phyloP scores from a whole-genome alignment of 2,329 filamentous ascomycete species.

The Fusarium udum region DNA sequence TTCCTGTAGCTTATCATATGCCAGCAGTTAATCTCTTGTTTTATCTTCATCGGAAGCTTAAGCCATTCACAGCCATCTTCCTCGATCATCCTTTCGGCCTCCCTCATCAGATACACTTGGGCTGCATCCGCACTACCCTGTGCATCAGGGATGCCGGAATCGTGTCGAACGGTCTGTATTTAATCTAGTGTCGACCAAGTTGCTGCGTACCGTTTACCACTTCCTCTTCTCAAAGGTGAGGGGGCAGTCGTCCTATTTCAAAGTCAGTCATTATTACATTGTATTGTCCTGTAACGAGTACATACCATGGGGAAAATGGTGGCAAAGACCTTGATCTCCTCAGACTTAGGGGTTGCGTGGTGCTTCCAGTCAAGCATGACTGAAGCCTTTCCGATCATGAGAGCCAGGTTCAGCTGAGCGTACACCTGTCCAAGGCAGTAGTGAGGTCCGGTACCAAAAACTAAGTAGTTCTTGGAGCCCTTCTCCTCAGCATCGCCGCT shows the following conservation, averaged over 20 bases:
- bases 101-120: conserved; percentile 16
- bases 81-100: background rate
- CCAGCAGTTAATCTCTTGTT: background rate
- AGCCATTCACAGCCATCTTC: conserved; percentile 1
- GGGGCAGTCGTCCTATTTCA: conserved; percentile 78
- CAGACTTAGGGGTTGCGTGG: conserved; percentile 81
- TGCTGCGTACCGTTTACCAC: conserved; percentile 49
- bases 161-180: conserved; percentile 2
- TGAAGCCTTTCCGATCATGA: conserved; percentile 90
- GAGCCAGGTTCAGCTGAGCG: conserved; percentile 86
- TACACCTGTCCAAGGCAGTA: conserved; percentile 97
- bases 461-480: conserved; percentile 92
- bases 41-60: background rate
- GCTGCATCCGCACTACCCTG: background rate
- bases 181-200: conserved; percentile 13
- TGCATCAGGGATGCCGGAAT: conserved; percentile 1
- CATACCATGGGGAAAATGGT: conserved; percentile 96
- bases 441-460: conserved; percentile 95
- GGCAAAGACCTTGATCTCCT: conserved; percentile 98
- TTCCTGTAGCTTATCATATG: background rate
- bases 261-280: conserved; percentile 39
- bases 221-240: conserved; percentile 73
- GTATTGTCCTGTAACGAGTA: conserved; percentile 16
- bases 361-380: conserved; percentile 91
- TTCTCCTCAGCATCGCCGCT: conserved; percentile 86